Evolutionary conservation across 202 grass and related monocot species (phyloP).

Genomic region (Setaria viridis): DNA sequence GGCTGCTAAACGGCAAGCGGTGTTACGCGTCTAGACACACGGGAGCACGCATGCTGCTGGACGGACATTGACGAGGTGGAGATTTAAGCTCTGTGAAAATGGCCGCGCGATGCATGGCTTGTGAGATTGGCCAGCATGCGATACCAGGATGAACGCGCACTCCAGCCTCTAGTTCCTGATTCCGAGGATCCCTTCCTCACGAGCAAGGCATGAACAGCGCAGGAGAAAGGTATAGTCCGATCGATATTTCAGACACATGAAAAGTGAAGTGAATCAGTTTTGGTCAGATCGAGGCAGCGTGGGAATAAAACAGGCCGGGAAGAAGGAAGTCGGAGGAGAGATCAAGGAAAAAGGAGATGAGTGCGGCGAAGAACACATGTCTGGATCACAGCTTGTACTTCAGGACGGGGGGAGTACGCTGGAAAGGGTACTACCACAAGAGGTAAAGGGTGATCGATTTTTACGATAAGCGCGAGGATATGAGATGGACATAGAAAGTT

Average conservation of each 20-base stretch:
- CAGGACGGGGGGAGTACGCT: not conserved
- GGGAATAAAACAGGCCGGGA: slow-evolving; percentile 19
- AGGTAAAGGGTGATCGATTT: not conserved
- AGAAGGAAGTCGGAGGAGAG: not conserved
- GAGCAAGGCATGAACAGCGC: slow-evolving; percentile 30
- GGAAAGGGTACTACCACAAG: not conserved
- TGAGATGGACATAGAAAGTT: not conserved
- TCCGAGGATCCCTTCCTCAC: slow-evolving; percentile 41
- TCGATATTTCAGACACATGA: not conserved
- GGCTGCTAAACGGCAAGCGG: slow-evolving; percentile 26
- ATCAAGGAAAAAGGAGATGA: slow-evolving; percentile 1
- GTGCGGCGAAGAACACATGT: not conserved
- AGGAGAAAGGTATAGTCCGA: slow-evolving; percentile 43
- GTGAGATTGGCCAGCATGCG: slow-evolving; percentile 35
- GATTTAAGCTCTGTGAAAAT: slow-evolving; percentile 26
- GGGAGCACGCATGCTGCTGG: not conserved
- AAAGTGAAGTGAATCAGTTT: not conserved
- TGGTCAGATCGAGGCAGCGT: not conserved
- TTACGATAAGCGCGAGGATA: not conserved
- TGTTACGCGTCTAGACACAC: not conserved
- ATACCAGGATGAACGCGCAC: slow-evolving; percentile 50
- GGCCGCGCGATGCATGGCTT: slow-evolving; percentile 21
- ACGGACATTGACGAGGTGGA: slow-evolving; percentile 18
- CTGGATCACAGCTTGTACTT: not conserved
- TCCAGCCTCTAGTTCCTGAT: slow-evolving; percentile 42